Evolutionary conservation across 2,329 filamentous ascomycete genomes (phyloP).

Genomic region (Penicillium sp.): DNA sequence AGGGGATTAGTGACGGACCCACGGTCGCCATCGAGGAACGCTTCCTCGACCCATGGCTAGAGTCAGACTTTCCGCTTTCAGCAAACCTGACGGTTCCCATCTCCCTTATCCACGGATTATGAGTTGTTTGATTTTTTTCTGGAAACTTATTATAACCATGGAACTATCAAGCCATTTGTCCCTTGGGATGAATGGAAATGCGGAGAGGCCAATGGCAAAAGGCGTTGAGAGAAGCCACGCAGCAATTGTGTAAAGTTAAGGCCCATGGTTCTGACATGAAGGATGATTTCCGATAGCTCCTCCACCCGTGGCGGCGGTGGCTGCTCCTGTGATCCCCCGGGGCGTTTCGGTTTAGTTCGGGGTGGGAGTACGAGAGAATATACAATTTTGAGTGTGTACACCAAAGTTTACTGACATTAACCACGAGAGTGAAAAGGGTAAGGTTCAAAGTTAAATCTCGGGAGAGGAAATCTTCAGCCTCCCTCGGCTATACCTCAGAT

Average conservation of each 20-base stretch:
- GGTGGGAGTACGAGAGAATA: not conserved
- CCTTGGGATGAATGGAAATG: constrained; percentile 8
- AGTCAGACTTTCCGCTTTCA: constrained; percentile 8
- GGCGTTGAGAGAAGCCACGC: not conserved
- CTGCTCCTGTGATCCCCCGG: constrained; percentile 2
- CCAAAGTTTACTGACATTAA: not conserved
- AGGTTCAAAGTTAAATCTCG: constrained; percentile 12
- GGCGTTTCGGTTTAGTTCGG: not conserved
- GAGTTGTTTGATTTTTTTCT: constrained; percentile 5
- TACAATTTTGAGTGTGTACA: not conserved
- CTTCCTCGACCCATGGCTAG: constrained; percentile 14
- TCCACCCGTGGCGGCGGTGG: constrained; percentile 18
- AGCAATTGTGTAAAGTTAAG: not conserved
- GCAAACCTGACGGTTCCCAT: not conserved
- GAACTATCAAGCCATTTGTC: not conserved
- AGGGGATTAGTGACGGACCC: constrained; percentile 9
- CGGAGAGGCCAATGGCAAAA: constrained; percentile 14
- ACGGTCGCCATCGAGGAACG: constrained; percentile 16
- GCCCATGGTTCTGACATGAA: constrained; percentile 5
- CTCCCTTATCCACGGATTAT: not conserved
- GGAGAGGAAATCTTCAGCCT: constrained; percentile 14
- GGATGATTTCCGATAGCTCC: constrained; percentile 14
- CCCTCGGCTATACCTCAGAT: constrained; percentile 13
- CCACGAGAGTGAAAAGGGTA: constrained; percentile 3
- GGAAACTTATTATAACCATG: constrained; percentile 11